These are phyloP conservation scores for Phytophthora rubi DNA, from an alignment of 352 stramenopile genomes.

Conservation along the genomic window DNA sequence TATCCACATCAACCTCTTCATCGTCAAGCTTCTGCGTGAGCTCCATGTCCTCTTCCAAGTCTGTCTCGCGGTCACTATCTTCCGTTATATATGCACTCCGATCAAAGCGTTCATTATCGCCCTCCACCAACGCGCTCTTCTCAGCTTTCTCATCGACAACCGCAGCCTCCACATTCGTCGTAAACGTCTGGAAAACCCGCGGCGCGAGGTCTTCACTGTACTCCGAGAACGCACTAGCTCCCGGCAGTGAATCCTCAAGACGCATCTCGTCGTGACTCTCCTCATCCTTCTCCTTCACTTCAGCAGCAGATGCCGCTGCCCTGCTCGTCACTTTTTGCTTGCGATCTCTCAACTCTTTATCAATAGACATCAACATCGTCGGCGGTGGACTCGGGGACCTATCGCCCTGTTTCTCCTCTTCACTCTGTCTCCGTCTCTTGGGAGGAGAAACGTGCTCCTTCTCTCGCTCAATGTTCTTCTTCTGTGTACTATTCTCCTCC, in stretches of 20 bases:
- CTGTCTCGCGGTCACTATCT: constrained; percentile 28
- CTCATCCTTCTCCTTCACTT: background rate
- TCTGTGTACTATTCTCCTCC: background rate
- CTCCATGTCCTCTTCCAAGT: constrained; percentile 37
- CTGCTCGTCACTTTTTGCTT: constrained; percentile 20
- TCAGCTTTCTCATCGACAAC: background rate
- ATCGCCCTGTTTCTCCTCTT: background rate
- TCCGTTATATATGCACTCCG: constrained; percentile 13
- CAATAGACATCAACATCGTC: constrained; percentile 33
- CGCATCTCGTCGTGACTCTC: constrained; percentile 5
- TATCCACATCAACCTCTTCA: constrained; percentile 32
- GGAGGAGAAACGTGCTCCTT: background rate
- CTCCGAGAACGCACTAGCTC: constrained; percentile 26
- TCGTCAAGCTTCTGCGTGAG: constrained; percentile 58
- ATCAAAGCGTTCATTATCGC: constrained; percentile 14
- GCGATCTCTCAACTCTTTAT: constrained; percentile 29
- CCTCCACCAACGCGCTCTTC: constrained; percentile 1
- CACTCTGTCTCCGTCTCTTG: constrained; percentile 9
- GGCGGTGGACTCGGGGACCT: constrained; percentile 22
- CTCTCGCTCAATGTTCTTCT: background rate
- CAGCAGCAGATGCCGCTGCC: background rate
- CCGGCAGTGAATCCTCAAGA: constrained; percentile 8
- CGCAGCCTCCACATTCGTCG: background rate
- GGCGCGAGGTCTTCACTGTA: constrained; percentile 44
- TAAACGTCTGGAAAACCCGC: constrained; percentile 20